phyloP scores from a whole-genome alignment of 345 rosid genomes.

The Euclidium syriacum region DNA sequence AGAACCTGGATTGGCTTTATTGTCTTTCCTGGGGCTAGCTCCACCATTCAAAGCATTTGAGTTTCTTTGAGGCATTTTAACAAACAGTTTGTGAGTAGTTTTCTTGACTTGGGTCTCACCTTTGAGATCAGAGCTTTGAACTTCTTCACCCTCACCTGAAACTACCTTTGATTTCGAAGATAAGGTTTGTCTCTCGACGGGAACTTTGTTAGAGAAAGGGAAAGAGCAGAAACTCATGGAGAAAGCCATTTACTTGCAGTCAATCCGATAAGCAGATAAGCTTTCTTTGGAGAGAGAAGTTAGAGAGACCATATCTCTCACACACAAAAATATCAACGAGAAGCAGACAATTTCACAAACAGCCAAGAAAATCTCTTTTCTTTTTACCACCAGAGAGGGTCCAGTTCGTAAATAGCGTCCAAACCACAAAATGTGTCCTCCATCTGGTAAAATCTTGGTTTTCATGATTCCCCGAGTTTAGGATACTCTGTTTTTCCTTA shows the following conservation, averaged over 20 bases:
- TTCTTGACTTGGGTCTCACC: constrained; percentile 1
- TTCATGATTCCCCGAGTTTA: constrained; percentile 5
- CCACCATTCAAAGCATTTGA: background rate
- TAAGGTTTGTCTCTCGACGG: constrained; percentile 13
- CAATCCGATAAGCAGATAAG: constrained; percentile 18
- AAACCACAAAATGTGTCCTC: constrained; percentile 8
- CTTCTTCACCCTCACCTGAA: constrained; percentile 6
- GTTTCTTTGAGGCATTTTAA: background rate
- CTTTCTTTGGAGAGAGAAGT: constrained; percentile 24
- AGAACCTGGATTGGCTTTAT: background rate
- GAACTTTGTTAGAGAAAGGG: constrained; percentile 5
- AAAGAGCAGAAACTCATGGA: constrained; percentile 27
- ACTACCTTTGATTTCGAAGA: background rate
- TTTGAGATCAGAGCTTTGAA: constrained; percentile 3
- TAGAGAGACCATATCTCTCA: background rate
- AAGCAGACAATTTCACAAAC: constrained; percentile 22
- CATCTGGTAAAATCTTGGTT: background rate
- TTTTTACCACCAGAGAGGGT: background rate
- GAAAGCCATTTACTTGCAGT: constrained; percentile 15
- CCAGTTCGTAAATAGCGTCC: background rate
- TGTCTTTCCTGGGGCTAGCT: background rate
- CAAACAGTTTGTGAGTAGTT: background rate
- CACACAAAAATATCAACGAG: constrained; percentile 8
- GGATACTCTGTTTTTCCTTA: too few species aligned
- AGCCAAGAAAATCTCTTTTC: background rate